These are phyloP conservation scores for Candida orba DNA, from an alignment of 805 yeast genomes.

Conservation along the genomic window DNA sequence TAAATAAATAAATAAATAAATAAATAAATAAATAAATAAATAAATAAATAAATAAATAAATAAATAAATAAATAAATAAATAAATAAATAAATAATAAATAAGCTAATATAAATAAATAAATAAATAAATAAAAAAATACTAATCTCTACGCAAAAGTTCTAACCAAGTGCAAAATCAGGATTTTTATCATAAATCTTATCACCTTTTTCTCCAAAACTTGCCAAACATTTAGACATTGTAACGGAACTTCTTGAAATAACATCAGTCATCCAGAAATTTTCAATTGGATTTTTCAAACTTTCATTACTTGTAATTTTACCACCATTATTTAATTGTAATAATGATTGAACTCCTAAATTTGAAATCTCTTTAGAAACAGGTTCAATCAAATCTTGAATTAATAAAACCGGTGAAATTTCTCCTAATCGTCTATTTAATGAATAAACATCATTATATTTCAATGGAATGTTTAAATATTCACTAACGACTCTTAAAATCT, in stretches of 20 bases:
- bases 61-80: background rate
- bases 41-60: constrained; percentile 1
- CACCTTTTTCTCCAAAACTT: constrained; percentile 60
- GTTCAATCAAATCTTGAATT: constrained; percentile 69
- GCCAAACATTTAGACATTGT: constrained; percentile 86
- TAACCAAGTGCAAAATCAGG: constrained; percentile 24
- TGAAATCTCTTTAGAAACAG: constrained; percentile 50
- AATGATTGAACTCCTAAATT: constrained; percentile 47
- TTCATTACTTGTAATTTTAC: constrained; percentile 24
- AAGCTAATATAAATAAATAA: constrained; percentile 10
- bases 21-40: constrained; percentile 1
- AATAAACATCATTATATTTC: constrained; percentile 68
- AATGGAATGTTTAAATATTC: constrained; percentile 66
- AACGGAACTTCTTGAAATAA: constrained; percentile 78
- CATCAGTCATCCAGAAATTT: constrained; percentile 85
- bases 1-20: background rate
- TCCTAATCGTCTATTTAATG: constrained; percentile 60
- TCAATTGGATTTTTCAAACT: constrained; percentile 64
- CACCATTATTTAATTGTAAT: constrained; percentile 30
- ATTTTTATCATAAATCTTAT: constrained; percentile 43
- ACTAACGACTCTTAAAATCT: constrained; percentile 72
- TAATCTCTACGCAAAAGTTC: too few relatives aligned
- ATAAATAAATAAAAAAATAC: constrained; percentile 1
- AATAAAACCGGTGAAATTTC: constrained; percentile 78
- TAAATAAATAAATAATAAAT: background rate